A percentile compares a stretch with the other conserved stretches of the same genome.
Conservation (phyloP, 768 basidiomycete genomes). For the Rhodotorula kratochvilovae region DNA sequence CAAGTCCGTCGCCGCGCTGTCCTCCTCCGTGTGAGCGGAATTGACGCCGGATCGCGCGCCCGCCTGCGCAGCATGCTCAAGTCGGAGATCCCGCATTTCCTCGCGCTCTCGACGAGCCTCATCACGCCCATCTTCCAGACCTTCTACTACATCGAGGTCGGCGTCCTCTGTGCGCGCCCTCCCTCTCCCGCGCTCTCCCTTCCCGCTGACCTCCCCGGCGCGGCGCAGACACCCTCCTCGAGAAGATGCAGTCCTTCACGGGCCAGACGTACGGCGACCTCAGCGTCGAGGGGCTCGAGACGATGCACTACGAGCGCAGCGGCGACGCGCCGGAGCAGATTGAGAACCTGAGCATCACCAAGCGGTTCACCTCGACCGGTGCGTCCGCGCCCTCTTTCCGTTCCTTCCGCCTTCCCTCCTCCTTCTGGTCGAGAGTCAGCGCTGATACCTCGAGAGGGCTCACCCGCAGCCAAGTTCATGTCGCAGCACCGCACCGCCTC, state of each 20-base stretch:
- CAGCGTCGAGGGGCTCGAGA: conserved; percentile 51
- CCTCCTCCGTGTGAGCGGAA: neutral
- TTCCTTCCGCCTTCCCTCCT: neutral
- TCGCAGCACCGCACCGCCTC: conserved; percentile 34
- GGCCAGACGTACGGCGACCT: conserved; percentile 67
- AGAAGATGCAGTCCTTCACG: conserved; percentile 84
- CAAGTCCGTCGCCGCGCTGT: conserved; percentile 10
- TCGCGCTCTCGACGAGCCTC: conserved; percentile 78
- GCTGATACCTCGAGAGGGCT: neutral
- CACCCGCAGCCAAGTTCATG: conserved; percentile 28
- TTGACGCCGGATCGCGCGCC: neutral
- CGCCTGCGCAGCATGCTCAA: conserved; percentile 73
- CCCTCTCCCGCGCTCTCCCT: neutral
- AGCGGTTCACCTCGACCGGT: conserved; percentile 82
- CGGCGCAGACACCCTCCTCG: conserved; percentile 85
- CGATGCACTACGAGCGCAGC: conserved; percentile 79
- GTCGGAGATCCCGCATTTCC: conserved; percentile 87
- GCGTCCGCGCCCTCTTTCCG: conserved; percentile 46
- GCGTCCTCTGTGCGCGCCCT: conserved; percentile 43
- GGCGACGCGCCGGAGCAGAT: conserved; percentile 68
- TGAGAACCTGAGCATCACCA: conserved; percentile 58
- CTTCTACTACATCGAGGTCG: conserved; percentile 98
- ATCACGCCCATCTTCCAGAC: conserved; percentile 97
- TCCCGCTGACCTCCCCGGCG: conserved; percentile 61
- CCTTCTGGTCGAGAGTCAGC: no score